Percentiles rank a stretch among this genome's conserved stretches.
Evolutionary conservation across 306 rosid genomes (phyloP).

Genomic region (Ochetophila trinervis): DNA sequence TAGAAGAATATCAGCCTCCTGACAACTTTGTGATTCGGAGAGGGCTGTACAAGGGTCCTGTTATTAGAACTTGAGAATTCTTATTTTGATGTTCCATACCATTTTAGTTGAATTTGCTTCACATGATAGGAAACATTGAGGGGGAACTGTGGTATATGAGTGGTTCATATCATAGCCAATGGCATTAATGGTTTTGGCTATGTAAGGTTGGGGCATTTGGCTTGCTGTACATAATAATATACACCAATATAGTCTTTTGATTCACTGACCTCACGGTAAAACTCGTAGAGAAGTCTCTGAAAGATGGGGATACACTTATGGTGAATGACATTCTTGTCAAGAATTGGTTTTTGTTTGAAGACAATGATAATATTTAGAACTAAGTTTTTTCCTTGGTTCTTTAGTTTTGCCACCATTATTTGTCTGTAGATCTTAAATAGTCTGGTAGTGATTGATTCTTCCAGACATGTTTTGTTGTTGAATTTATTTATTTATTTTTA

Average conservation of each 20-base stretch:
- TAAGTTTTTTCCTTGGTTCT: conserved; percentile 1
- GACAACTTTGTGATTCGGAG: conserved; percentile 85
- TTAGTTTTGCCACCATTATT: too few relatives aligned
- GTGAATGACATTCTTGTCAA: conserved; percentile 20
- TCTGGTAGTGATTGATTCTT: too few relatives aligned
- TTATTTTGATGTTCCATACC: conserved; percentile 34
- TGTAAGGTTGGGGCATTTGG: conserved; percentile 46
- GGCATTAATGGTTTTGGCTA: conserved; percentile 47
- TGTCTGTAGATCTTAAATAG: too few relatives aligned
- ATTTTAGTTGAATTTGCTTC: conserved; percentile 32
- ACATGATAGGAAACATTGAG: conserved; percentile 40
- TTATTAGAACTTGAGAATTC: conserved; percentile 68
- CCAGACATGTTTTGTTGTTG: too few relatives aligned
- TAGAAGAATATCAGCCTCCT: conserved; percentile 84
- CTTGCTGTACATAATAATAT: conserved; percentile 51
- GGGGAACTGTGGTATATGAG: conserved; percentile 40
- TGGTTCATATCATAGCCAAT: conserved; percentile 36
- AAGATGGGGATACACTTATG: conserved; percentile 19
- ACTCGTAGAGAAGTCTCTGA: conserved; percentile 31
- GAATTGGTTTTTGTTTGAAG: conserved; percentile 33
- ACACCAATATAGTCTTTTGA: conserved; percentile 21
- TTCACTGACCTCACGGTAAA: conserved; percentile 36
- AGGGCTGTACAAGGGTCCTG: conserved; percentile 91
- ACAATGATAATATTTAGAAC: conserved; percentile 19
- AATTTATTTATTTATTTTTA: too few relatives aligned